phyloP scores from a whole-genome alignment of 352 stramenopile genomes.

The Phytophthora palmivora region DNA sequence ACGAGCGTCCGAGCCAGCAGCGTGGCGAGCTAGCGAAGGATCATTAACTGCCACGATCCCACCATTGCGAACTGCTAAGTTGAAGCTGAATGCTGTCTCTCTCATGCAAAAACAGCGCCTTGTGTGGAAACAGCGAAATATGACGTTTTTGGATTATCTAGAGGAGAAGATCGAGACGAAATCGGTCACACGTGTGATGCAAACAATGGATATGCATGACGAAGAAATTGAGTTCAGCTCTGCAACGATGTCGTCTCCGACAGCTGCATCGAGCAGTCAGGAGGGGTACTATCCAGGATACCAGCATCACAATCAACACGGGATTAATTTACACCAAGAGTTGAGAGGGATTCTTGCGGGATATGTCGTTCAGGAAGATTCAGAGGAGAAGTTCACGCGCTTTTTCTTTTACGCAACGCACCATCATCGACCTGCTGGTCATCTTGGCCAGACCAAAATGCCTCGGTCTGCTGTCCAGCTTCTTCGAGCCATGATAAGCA shows the following conservation, averaged over 20 bases:
- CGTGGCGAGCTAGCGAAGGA: conserved; percentile 7
- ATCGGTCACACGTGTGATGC: conserved; percentile 66
- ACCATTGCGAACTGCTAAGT: conserved; percentile 34
- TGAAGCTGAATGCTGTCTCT: conserved; percentile 62
- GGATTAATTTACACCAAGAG: conserved; percentile 20
- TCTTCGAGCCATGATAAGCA: conserved; percentile 51
- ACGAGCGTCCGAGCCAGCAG: conserved; percentile 28
- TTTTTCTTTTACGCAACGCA: conserved; percentile 71
- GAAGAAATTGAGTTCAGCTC: conserved; percentile 42
- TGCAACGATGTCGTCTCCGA: conserved; percentile 31
- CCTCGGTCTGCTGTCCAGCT: conserved; percentile 49
- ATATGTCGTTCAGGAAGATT: conserved; percentile 71
- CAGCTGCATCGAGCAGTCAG: conserved; percentile 24
- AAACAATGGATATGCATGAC: conserved; percentile 53
- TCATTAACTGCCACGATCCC: conserved; percentile 8
- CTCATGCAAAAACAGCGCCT: conserved; percentile 59
- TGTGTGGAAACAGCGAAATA: conserved; percentile 54
- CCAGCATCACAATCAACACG: conserved; percentile 16
- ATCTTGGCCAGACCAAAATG: conserved; percentile 30
- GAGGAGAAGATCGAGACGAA: conserved; percentile 63
- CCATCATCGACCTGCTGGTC: conserved; percentile 10
- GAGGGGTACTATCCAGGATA: conserved; percentile 19
- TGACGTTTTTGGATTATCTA: conserved; percentile 69
- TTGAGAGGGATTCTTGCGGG: conserved; percentile 56
- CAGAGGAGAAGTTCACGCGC: conserved; percentile 60